Evolutionary conservation across 2,329 filamentous ascomycete species (phyloP).

Genomic region (Pseudogymnoascus sp.): DNA sequence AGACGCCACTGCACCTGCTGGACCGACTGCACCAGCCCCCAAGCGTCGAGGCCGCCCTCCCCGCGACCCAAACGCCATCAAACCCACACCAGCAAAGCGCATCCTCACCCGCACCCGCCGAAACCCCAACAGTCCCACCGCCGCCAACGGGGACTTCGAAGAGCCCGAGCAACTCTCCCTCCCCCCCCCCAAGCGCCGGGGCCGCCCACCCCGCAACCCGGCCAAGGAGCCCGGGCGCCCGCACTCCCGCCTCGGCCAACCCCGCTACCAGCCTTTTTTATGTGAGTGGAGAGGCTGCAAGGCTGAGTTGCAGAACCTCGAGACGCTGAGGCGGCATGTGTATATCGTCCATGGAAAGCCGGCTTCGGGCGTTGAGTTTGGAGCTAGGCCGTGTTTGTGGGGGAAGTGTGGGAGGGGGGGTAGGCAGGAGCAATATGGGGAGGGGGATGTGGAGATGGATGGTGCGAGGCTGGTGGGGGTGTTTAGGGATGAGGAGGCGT

Average conservation of each 20-base stretch:
- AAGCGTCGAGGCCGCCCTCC: not conserved
- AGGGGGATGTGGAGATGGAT: conserved; percentile 14
- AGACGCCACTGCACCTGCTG: not conserved
- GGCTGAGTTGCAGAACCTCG: conserved; percentile 54
- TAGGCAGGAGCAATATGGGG: conserved; percentile 14
- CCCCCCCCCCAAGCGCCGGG: not conserved
- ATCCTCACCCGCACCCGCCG: not conserved
- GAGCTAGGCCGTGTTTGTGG: conserved; percentile 28
- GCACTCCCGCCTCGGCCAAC: conserved; percentile 17
- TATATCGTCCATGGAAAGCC: conserved; percentile 37
- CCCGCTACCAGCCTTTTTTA: conserved; percentile 42
- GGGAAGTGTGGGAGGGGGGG: conserved; percentile 29
- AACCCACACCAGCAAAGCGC: not conserved
- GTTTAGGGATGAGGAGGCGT: conserved; percentile 25
- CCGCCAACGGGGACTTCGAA: not conserved
- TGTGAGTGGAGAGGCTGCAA: conserved; percentile 54
- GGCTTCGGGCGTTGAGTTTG: not conserved
- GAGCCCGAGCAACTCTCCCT: not conserved
- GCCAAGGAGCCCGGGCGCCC: not conserved
- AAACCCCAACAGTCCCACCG: not conserved
- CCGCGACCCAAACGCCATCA: not conserved
- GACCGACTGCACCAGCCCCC: not conserved
- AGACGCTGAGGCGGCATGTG: conserved; percentile 48
- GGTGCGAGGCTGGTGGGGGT: not conserved
- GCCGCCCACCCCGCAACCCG: not conserved